Base-by-base conservation (phyloP, 148 eudicot genomes). In the Cornus kousa region DNA sequence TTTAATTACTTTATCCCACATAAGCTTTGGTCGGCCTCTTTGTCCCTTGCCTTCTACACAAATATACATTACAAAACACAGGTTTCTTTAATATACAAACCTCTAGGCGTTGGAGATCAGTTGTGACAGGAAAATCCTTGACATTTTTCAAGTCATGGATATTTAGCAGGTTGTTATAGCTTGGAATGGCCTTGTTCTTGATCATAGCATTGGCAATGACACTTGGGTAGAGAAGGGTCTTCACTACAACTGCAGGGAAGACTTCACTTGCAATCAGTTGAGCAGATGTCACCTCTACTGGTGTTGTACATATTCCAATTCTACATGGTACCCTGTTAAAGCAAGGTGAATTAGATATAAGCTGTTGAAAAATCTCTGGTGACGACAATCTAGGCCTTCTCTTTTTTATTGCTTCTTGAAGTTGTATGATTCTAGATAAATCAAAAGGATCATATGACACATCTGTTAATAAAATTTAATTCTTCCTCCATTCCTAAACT, bases 91-190 rank as follows among this genome's bases (percentile, higher is more conserved):
- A 16, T 17, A 67, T 48, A 74, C 83, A 66, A 40, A 92, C 96
- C 96, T 92, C 96, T 22, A 92, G 80, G 70, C 85, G 87, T 22
- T 64, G 77, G 80, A 88, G 82, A 79, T 90, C 91, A 73, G 78
- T 69, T 40, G 60, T 9, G 9, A 70, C 11, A 76, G 81, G 53
- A 43, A 74, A 69, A 31, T 75, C 43, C 74, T 76, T 80, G 28
- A 77, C 78, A 65, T 74, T 64, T 39, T 59, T 71, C 46, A 86
- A 76, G 65, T 83, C 80, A 76, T 86, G 85, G 6, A 69, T 32
- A 20, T 81, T 80, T 10, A 92, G 80, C 19, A 90, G 53, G 35
- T 78, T 76, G 59, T 78, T 55, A 73, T 76, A 89, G 68, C 46
- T 79, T 28, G 96, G 90, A 69, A 90, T 75, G 75, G 73, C 68